Percentiles rank a stretch among this genome's conserved stretches.
These are phyloP conservation scores for Fraxinus cuspidata DNA, from an alignment of 257 asterid species.

Conservation along the genomic window DNA sequence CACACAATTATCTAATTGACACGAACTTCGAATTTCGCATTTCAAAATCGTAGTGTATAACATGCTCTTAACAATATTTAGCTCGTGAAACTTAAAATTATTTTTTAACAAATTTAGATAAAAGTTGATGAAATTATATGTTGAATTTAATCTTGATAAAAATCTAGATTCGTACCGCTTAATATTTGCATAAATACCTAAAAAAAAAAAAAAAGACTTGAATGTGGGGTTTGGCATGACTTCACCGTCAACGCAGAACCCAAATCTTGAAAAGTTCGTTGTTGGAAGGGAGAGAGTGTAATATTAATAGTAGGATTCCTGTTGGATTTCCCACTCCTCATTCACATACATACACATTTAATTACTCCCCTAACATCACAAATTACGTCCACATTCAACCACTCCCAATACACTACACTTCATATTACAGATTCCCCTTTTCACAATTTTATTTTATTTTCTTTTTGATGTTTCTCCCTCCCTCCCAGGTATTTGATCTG, in stretches of 20 bases:
- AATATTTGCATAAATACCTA: too few relatives aligned
- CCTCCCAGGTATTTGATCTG: conserved; percentile 26
- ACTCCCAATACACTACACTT: conserved; percentile 6
- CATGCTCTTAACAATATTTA: too few relatives aligned
- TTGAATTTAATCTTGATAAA: too few relatives aligned
- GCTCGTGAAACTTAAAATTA: too few relatives aligned
- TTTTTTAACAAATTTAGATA: too few relatives aligned
- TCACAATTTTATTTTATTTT: not conserved
- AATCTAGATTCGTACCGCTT: too few relatives aligned
- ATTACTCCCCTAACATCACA: conserved; percentile 23
- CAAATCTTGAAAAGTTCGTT: conserved; percentile 1
- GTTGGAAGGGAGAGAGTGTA: conserved; percentile 14
- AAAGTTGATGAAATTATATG: too few relatives aligned
- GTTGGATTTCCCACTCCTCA: not conserved
- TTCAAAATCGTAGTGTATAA: too few relatives aligned
- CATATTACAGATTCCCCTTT: conserved; percentile 6
- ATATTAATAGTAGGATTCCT: not conserved
- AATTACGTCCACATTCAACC: conserved; percentile 48
- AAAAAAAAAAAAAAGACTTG: too few relatives aligned
- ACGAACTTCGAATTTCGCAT: too few relatives aligned
- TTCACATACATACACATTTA: not conserved
- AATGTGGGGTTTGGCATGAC: not conserved
- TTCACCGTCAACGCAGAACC: not conserved
- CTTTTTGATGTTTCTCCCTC: not conserved
- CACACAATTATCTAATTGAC: too few relatives aligned